A percentile compares a stretch with the other conserved stretches of the same genome.
Conservation (phyloP, 2,329 filamentous ascomycete species). For the Talaromyces sp. region DNA sequence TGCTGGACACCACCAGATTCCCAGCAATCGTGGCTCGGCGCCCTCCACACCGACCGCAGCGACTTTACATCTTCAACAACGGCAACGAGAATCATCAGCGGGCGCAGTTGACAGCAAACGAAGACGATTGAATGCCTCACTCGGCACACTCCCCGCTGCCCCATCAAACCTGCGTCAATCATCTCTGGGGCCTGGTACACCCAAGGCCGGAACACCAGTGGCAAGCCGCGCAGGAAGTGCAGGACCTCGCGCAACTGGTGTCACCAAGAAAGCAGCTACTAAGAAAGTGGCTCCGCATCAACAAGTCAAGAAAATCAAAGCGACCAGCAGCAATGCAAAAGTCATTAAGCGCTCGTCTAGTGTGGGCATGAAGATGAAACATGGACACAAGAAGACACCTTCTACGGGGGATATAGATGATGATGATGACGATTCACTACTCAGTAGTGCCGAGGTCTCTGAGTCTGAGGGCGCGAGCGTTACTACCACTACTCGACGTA, state of each 20-base stretch:
- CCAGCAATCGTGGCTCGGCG: conserved; percentile 37
- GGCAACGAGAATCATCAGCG: conserved; percentile 52
- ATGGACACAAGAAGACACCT: conserved; percentile 38
- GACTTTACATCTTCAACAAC: conserved; percentile 40
- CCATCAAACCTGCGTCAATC: conserved; percentile 56
- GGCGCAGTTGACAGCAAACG: conserved; percentile 55
- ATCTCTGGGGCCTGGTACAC: conserved; percentile 59
- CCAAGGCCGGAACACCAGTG: conserved; percentile 52
- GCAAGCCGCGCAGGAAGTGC: conserved; percentile 55
- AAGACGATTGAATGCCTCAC: conserved; percentile 50
- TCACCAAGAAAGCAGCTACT: conserved; percentile 43
- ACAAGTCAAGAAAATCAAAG: conserved; percentile 40
- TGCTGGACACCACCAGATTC: conserved; percentile 34
- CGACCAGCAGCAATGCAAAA: conserved; percentile 31
- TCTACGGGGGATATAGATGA: conserved; percentile 35
- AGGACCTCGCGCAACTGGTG: conserved; percentile 45
- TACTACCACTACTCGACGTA: conserved; percentile 16
- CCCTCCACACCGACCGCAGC: conserved; percentile 41
- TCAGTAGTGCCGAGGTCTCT: conserved; percentile 47
- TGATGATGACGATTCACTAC: conserved; percentile 51
- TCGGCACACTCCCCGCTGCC: conserved; percentile 51
- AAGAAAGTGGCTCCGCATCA: conserved; percentile 55
- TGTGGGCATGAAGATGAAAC: conserved; percentile 32
- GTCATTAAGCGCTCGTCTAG: conserved; percentile 41
- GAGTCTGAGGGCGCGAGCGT: conserved; percentile 41